Base-by-base conservation (phyloP, 352 stramenopile genomes). In the Phytophthora pseudosyringae region DNA sequence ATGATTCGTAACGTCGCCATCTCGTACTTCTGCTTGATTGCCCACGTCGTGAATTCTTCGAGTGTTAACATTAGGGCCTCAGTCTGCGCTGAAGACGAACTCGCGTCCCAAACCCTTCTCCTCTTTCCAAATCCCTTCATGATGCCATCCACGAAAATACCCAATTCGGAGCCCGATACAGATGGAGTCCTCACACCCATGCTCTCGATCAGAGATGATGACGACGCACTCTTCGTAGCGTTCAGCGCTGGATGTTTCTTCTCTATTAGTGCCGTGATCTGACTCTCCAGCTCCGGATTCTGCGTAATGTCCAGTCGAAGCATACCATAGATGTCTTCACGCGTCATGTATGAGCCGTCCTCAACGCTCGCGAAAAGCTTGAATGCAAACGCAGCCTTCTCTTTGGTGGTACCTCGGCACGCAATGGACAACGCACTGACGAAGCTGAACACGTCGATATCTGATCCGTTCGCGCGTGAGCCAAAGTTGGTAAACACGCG, bases 391-490 rank as follows among this genome's bases (percentile, higher is more conserved):
- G 76, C 70, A 26, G 85, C 73, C 62, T 95, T 94, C 31, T 94
- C 86, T 29, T 93, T 76, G 0, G 54, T 60, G 1, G 74, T 89
- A 8, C 88, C 86, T 36, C 88, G 81, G 41, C 88, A 94, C 1
- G 88, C 81, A 48, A 91, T 88, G 35, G 82, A 83, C 21, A 96
- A 71, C 8, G 83, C 81, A 55, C 91, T 88, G 11, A 96, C 86
- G 64, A 96, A 96, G 58, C 81, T 92, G 56, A 96, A 96, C 31
- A 96, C 76, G 29, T 95, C 88, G 49, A 96, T 93, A 47, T 94
- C 86, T 9, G 71, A 61, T 11, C 86, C 86, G 51, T 92, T 94
- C 1, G 88, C 88, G 6, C 88, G 84, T 21, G 80, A 80, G 0
- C 88, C 88, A 73, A 95, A 95, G 57, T 73, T 91, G 3, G 80